Conservation (phyloP, 2,329 filamentous ascomycete species). For the Pseudogymnoascus sp. region DNA sequence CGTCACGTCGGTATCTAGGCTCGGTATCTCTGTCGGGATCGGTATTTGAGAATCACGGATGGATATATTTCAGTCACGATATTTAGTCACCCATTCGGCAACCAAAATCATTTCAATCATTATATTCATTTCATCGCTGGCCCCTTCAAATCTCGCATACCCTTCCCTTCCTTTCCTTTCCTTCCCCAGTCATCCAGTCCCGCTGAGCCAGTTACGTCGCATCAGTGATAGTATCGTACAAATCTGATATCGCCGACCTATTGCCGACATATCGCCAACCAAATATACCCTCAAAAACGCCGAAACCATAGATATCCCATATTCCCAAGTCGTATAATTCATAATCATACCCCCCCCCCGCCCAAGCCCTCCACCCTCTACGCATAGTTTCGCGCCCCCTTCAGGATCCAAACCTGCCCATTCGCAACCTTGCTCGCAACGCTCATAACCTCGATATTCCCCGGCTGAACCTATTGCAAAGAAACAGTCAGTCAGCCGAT, state of each 20-base stretch:
- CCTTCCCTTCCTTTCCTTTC: background rate
- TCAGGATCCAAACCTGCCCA: constrained; percentile 62
- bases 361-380: no score
- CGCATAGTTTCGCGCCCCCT: constrained; percentile 39
- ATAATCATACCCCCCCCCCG: background rate
- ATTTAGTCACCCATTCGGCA: background rate
- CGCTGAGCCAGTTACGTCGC: background rate
- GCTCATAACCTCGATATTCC: constrained; percentile 65
- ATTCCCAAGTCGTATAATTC: background rate
- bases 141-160: background rate
- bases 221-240: background rate
- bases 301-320: background rate
- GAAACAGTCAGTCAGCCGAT: background rate
- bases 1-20: background rate
- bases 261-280: background rate
- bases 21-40: no score
- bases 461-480: constrained; percentile 60
- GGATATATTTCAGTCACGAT: background rate
- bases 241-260: background rate
- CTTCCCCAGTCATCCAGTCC: background rate
- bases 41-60: background rate
- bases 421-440: constrained; percentile 73
- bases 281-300: background rate
- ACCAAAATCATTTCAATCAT: background rate
- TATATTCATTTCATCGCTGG: background rate